Evolutionary conservation across 441 rosid species (phyloP).

Genomic region (Isatis lusitanica): DNA sequence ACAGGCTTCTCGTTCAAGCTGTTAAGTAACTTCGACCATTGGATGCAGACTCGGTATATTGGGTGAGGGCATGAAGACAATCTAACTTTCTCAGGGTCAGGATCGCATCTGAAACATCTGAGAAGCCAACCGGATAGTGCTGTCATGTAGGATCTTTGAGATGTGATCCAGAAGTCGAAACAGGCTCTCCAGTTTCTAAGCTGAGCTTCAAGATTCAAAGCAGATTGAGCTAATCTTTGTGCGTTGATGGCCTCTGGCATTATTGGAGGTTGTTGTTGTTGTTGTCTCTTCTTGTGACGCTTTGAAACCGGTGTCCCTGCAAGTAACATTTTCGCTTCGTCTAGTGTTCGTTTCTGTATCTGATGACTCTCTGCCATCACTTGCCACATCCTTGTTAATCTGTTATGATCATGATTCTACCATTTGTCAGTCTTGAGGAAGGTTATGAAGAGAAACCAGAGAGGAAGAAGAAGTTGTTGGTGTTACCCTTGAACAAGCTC

Average conservation of each 20-base stretch:
- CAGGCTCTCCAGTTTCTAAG: slow-evolving; percentile 90
- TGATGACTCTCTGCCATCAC: slow-evolving; percentile 94
- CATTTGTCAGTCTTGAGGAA: not conserved
- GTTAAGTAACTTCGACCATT: slow-evolving; percentile 82
- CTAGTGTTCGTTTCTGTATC: slow-evolving; percentile 77
- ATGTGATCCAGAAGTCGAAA: slow-evolving; percentile 79
- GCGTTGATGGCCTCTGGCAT: slow-evolving; percentile 62
- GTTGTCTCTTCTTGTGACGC: slow-evolving; percentile 52
- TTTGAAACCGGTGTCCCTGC: slow-evolving; percentile 77
- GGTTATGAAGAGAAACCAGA: not conserved
- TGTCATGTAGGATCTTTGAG: slow-evolving; percentile 85
- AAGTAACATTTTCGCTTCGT: slow-evolving; percentile 85
- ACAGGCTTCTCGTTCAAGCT: slow-evolving; percentile 60
- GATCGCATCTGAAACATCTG: slow-evolving; percentile 64
- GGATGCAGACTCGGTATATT: slow-evolving; percentile 71
- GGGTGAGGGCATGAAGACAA: slow-evolving; percentile 68
- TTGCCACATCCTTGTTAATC: slow-evolving; percentile 92
- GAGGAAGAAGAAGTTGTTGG: not conserved
- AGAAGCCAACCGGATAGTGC: slow-evolving; percentile 91
- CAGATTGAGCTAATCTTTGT: slow-evolving; percentile 68
- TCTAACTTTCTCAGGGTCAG: slow-evolving; percentile 66
- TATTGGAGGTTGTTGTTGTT: slow-evolving; percentile 39
- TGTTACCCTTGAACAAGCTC: slow-evolving; percentile 87
- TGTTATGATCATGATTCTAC: slow-evolving; percentile 33
- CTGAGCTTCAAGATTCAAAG: slow-evolving; percentile 77